Conservation (phyloP, 768 basidiomycete species). For the Agrocybe praecox region DNA sequence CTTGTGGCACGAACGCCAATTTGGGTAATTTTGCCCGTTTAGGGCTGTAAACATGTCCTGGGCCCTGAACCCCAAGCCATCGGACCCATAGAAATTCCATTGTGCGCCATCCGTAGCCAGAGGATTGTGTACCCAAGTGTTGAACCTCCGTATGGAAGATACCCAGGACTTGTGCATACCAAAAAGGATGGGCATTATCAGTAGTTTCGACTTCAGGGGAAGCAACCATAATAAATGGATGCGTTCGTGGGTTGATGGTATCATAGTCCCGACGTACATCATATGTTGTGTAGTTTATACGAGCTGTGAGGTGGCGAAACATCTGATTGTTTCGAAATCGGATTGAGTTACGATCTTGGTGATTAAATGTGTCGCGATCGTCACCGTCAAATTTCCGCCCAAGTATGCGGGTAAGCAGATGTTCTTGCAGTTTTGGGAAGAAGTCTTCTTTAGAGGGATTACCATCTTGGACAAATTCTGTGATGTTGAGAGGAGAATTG, state of each 20-base stretch:
- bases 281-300: slow-evolving; percentile 45
- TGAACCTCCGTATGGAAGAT: slow-evolving; percentile 16
- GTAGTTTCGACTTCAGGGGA: slow-evolving; percentile 14
- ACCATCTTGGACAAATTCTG: slow-evolving; percentile 10
- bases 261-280: slow-evolving; percentile 40
- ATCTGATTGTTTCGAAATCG: slow-evolving; percentile 22
- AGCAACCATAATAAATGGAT: slow-evolving; percentile 28
- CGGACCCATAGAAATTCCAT: slow-evolving; percentile 15
- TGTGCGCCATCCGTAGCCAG: not conserved
- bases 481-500: slow-evolving; percentile 20
- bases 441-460: slow-evolving; percentile 26
- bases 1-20: slow-evolving; percentile 29
- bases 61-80: slow-evolving; percentile 13
- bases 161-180: slow-evolving; percentile 18
- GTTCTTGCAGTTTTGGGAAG: slow-evolving; percentile 18
- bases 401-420: slow-evolving; percentile 16
- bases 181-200: slow-evolving; percentile 14
- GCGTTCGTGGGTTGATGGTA: slow-evolving; percentile 31
- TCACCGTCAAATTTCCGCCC: slow-evolving; percentile 26
- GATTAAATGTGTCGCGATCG: slow-evolving; percentile 23
- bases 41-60: not conserved
- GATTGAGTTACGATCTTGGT: slow-evolving; percentile 19
- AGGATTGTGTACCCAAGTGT: not conserved
- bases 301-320: slow-evolving; percentile 11
- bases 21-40: slow-evolving; percentile 23